Evolutionary conservation across 768 basidiomycete species (phyloP), one percentile per base, ranked within the genome.

Genomic region (Psilocybe cubensis): DNA sequence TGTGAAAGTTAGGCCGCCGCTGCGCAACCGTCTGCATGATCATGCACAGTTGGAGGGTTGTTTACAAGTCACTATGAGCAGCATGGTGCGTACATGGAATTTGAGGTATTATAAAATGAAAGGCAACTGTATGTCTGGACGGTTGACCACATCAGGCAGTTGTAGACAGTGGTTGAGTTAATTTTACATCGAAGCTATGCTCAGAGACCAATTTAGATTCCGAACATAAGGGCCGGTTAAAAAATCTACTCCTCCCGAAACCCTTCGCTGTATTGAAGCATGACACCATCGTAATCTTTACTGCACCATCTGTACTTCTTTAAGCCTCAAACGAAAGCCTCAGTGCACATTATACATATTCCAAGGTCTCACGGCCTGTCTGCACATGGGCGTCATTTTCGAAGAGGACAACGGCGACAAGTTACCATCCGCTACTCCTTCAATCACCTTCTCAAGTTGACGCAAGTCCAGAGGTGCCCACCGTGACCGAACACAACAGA

Each of bases 101-200:
- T 51, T 49, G 43, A 45, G 53, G 46, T 14, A 27, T 54, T 46
- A 44, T 33, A 54, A 33, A 33, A 57, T 44, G 29, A 35, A 50
- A 51, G 38, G 35, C 7, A 48, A 27, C n/a, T 48, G 46, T 29
- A 48, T 28, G 31, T 48, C 46, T 46, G 45, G n/a, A 27, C 45
- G 45, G 25, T 25, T 3, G 25, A 48, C 8, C 46, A 46, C 46
- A 48, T 29, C 46, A 48, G 21, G 46, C 25, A 27, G 46, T 48
- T 48, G 46, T 48, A 28, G 46, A n/a, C 27, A 29, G 27, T 29
- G 46, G 24, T 48, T n/a, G 28, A 48, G 25, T 48, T 31, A 48
- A 48, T n/a, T 48, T 48, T 48, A 48, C 27, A 25, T n/a, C 29
- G 42, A 29, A 28, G 27, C 35, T 14, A 38, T 5, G n/a, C 14